These are phyloP conservation scores for Reutealis trisperma DNA, from an alignment of 345 rosid genomes.

Conservation along the genomic window DNA sequence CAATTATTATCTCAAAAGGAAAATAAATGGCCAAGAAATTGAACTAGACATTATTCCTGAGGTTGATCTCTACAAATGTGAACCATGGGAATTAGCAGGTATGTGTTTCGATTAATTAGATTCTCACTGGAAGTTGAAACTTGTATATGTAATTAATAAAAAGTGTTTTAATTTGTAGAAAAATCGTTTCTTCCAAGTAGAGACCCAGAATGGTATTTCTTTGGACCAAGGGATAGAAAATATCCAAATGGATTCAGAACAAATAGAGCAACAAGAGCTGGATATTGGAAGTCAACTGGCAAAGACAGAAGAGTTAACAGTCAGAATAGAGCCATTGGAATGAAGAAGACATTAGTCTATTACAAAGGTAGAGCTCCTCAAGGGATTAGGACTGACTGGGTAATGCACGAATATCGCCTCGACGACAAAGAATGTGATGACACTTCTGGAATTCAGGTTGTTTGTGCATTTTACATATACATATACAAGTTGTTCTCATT, in stretches of 20 bases:
- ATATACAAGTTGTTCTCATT: not conserved
- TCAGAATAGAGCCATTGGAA: slow-evolving; percentile 76
- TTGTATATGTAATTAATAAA: too few relatives aligned
- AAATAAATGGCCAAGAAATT: slow-evolving; percentile 77
- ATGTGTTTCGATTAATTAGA: not conserved
- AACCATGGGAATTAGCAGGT: slow-evolving; percentile 97
- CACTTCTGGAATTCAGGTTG: slow-evolving; percentile 75
- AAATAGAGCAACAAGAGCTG: slow-evolving; percentile 81
- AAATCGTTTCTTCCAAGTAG: slow-evolving; percentile 87
- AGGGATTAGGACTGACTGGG: slow-evolving; percentile 88
- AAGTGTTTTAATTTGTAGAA: slow-evolving; percentile 33
- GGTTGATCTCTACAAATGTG: slow-evolving; percentile 96
- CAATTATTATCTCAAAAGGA: slow-evolving; percentile 86
- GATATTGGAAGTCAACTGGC: slow-evolving; percentile 92
- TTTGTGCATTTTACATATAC: slow-evolving; percentile 3
- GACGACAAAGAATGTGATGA: slow-evolving; percentile 86
- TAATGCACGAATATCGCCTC: slow-evolving; percentile 94
- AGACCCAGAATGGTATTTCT: slow-evolving; percentile 96
- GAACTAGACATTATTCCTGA: slow-evolving; percentile 96
- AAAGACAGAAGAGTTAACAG: slow-evolving; percentile 72
- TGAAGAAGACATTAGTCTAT: slow-evolving; percentile 94
- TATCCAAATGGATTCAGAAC: slow-evolving; percentile 92
- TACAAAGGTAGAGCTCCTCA: slow-evolving; percentile 93
- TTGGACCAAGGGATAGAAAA: slow-evolving; percentile 89
- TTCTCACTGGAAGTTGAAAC: not conserved